Conservation (phyloP, 164 flowering plant species). For the Chimonanthus salicifolius region DNA sequence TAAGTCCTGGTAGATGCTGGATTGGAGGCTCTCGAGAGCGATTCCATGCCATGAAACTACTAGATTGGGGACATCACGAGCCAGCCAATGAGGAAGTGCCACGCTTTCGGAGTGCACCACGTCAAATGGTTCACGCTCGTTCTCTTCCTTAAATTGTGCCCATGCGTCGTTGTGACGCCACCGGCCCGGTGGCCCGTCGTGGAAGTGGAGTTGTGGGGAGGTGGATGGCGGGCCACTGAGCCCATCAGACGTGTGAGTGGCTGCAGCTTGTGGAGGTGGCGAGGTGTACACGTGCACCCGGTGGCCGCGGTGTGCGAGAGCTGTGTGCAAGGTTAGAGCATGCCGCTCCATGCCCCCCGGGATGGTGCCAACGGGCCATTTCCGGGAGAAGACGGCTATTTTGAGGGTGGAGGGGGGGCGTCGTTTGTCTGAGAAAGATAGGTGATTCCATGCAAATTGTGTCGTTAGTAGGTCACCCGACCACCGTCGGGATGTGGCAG, state of each 20-base stretch:
- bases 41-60: slow-evolving; percentile 91
- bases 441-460: slow-evolving; percentile 76
- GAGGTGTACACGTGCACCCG: slow-evolving; percentile 69
- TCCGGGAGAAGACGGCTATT: slow-evolving; percentile 82
- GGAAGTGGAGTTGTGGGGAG: slow-evolving; percentile 46
- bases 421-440: slow-evolving; percentile 21
- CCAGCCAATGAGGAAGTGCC: slow-evolving; percentile 73
- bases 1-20: slow-evolving; percentile 68
- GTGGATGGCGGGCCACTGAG: background rate
- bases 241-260: background rate
- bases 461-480: slow-evolving; percentile 71
- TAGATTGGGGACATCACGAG: slow-evolving; percentile 51
- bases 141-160: slow-evolving; percentile 50
- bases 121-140: slow-evolving; percentile 47
- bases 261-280: slow-evolving; percentile 14
- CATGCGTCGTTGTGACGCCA: slow-evolving; percentile 75
- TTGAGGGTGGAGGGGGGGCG: slow-evolving; percentile 37
- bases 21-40: slow-evolving; percentile 71
- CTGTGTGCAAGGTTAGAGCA: slow-evolving; percentile 60
- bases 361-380: slow-evolving; percentile 63
- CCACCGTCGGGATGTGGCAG: slow-evolving; percentile 24
- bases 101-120: slow-evolving; percentile 91
- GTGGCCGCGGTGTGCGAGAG: slow-evolving; percentile 63
- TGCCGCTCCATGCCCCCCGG: slow-evolving; percentile 99
- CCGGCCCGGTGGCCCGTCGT: slow-evolving; percentile 50